Evolutionary conservation across 2,329 filamentous ascomycete species (phyloP), one percentile per base, ranked within the genome.

Genomic region (Thermothelomyces thermophilus): DNA sequence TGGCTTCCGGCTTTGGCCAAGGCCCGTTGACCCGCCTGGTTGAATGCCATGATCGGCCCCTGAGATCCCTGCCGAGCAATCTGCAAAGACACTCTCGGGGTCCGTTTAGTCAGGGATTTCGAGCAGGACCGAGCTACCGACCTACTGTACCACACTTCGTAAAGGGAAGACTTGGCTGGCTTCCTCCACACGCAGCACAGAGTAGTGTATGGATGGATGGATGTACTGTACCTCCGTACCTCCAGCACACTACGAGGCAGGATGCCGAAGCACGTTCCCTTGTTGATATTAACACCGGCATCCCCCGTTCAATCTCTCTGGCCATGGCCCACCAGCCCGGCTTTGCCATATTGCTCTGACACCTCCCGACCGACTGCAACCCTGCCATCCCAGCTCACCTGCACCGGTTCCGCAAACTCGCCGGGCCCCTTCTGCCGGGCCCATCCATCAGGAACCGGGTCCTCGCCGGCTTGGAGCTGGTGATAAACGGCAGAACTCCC

Each of bases 341-440:
- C 58, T 63, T 57, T 63, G 47, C 60, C 58, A 62, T 56, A 60
- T 60, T 63, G 53, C 53, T 51, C 39, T 59, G 53, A 60, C 56
- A 60, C 57, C 52, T 60, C 53, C 57, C 59, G 57, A 58, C 50
- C 48, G 46, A 54, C 50, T 56, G 55, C 50, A 52, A 56, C 49
- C 57, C 50, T 16, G 37, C 36, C 50, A 48, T 49, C 54, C 47
- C 36, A 43, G 30, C 35, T 35, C 44, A 41, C 46, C 46, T 42
- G 48, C 51, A 53, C 41, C 31, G 44, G 45, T 40, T 50, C 52
- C 43, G 46, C 42, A 53, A 48, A 55, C 54, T 50, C 48, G 35
- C 40, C 48, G 19, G 34, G 28, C 8, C 48, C 37, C 14, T 33
- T 34, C 35, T n/a, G 22, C 11, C 22, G 24, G 30, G 14, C 17